Base-by-base conservation (phyloP, 2,329 filamentous ascomycete genomes). In the Diaporthe citriasiana region DNA sequence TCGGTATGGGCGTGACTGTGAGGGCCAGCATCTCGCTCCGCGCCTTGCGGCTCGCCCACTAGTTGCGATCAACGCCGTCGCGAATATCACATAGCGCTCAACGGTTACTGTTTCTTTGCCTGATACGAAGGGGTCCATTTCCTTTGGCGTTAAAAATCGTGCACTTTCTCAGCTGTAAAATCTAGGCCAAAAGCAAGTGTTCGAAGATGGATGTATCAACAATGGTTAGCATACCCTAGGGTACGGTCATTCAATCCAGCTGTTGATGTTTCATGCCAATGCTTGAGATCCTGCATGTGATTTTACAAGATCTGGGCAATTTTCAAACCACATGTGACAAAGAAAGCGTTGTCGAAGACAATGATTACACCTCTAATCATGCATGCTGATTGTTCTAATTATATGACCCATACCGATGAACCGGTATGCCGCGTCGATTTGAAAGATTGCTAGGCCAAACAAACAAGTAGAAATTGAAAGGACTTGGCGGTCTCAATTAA, bases 1-100 rank as follows among this genome's bases (percentile, higher is more conserved):
- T 85, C 9, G 83, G 82, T 10, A 77, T 75, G 25, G 83, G 83
- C 0, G 78, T 78, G 1, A 80, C 76, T 15, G 79, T 85, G 15
- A 79, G 81, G 42, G 84, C 83, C 5, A 81, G 80, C n/a, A 78
- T 85, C 65, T 80, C 77, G 33, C 73, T 85, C 42, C 79, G 79
- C 15, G 83, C 83, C 3, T 75, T 81, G 69, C 66, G 65, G 60
- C n/a, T 30, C n/a, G 63, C 63, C 33, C 63, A 68, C 63, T 68
- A 40, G 33, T 35, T 5, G 27, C 53, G 63, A 19, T 25, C 22
- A 10, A 51, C 45, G 22, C n/a, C 27, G 6, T 66, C 19, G 30
- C 30, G 30, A 51, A 12, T 19, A 30, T 40, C n/a, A 15, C 47
- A 53, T 40, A 53, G 63, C 63, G n/a, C 15, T 22, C 63, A 30